Evolutionary conservation across 495 filamentous ascomycete species (phyloP), one percentile per base, ranked within the genome.

Genomic region (Tuber brumale): DNA sequence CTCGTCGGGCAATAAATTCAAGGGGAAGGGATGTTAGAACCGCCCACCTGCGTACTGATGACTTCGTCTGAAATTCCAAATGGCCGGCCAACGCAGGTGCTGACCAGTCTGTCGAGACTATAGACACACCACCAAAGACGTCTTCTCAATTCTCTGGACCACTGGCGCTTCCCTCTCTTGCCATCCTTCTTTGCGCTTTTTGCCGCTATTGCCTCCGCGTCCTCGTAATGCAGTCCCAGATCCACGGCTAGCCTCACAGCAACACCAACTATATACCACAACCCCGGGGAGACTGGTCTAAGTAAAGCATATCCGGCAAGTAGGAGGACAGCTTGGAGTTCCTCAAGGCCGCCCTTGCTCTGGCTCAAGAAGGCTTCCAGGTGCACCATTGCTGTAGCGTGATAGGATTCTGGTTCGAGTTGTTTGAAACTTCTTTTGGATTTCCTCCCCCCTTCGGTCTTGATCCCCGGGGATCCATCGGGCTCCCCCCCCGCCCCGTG

Each of bases 61-160:
- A 95, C 93, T 82, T 95, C 92, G 83, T 98, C 95, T 14, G 91
- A 93, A 75, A 98, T 94, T 42, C 95, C 94, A 81, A 97, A 97
- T 21, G 95, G 95, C 51, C 95, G 88, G 66, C 95, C 95, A 48
- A 97, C 95, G 77, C 94, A 97, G 23, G 93, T 93, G 76, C 91
- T 92, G 72, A 97, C 95, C 35, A 98, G 89, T 42, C 95, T 90
- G 82, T 98, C 95, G 77, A 97, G 92, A 44, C 92, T 94, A 83
- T 98, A 98, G 1, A 93, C 92, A 85, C 93, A 97, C 95, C 95
- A 98, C 94, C 95, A 98, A 31, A 98, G 86, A 42, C 95, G 89
- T 76, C 95, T 88, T 70, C 94, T 90, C 51, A 97, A 86, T 83
- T 98, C 95, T 37, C 95, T 91, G 35, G 93, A 87, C 88, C 93